Evolutionary conservation across 345 rosid genomes (phyloP), one percentile per base, ranked within the genome.

Genomic region (Raphanus sativus): DNA sequence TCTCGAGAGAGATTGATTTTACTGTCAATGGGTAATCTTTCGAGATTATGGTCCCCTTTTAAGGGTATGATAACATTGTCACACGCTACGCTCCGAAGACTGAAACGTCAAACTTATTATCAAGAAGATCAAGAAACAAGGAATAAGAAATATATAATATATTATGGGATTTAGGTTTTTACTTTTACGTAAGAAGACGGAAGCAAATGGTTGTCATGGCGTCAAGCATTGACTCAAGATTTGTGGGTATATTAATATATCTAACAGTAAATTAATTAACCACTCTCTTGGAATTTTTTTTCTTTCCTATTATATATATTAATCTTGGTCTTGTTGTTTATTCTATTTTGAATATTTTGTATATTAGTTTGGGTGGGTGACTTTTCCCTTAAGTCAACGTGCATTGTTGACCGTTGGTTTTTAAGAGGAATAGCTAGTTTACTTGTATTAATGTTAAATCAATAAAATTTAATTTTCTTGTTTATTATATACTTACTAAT

Each of bases 341-440:
- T 62, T 65, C 24, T 70, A 30, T 50, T 56, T 65, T 5, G 6
- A 29, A 17, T 29, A 25, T 10, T 52, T 34, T 67, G 61, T 73
- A 54, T 52, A 79, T 62, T 73, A 67, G 59, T 8, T 67, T 73
- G 74, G 78, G 54, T 79, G 69, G 77, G 65, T 8, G 78, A 67
- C 71, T 62, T 54, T 79, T 74, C 66, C 82, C 82, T 74, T 38
- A 30, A 79, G 78, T 68, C 75, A 79, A 74, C 62, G 61, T 74
- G 66, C 55, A 60, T 42, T 52, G 70, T 79, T 73, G 82, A 79
- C 82, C 69, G 70, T 67, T 79, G 81, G 76, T 71, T 48, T 63
- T 78, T 72, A 63, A 61, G 77, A 67, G 82, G 82, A 79, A 52
- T 73, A 79, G 78, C 74, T 79, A 71, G 73, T 32, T 65, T 78